These are phyloP conservation scores for Xylaria polymorpha DNA, from an alignment of 2,329 filamentous ascomycete species.

Conservation along the genomic window DNA sequence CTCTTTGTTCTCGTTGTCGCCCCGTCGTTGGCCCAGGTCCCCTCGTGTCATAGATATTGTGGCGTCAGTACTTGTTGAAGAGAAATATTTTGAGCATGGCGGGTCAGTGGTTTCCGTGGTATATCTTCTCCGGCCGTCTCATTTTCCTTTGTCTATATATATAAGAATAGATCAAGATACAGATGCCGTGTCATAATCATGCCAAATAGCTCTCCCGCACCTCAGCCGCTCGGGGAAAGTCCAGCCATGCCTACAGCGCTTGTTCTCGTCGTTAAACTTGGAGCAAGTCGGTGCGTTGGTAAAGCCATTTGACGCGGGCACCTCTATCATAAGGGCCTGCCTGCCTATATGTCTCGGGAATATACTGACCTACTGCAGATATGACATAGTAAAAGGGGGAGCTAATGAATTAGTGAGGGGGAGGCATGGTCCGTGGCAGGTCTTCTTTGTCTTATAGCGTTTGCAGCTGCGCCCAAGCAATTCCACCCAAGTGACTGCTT, in stretches of 20 bases:
- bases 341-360: slow-evolving; percentile 37
- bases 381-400: slow-evolving; percentile 21
- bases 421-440: slow-evolving; percentile 16
- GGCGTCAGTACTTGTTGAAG: slow-evolving; percentile 5
- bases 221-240: not conserved
- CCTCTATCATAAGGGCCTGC: not conserved
- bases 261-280: not conserved
- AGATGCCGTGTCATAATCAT: not conserved
- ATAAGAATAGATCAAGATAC: slow-evolving; percentile 18
- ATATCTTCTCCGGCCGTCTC: slow-evolving; percentile 7
- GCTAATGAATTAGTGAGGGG: slow-evolving; percentile 19
- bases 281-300: not conserved
- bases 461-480: slow-evolving; percentile 27
- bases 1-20: slow-evolving; percentile 31
- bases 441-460: slow-evolving; percentile 39
- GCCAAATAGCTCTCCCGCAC: not conserved
- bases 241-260: not conserved
- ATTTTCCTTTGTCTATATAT: slow-evolving; percentile 25
- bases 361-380: slow-evolving; percentile 27
- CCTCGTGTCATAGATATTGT: slow-evolving; percentile 15
- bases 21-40: slow-evolving; percentile 18
- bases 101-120: slow-evolving; percentile 4
- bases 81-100: slow-evolving; percentile 17
- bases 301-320: not conserved
- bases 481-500: not conserved